Percentiles rank a stretch among this genome's conserved stretches.
phyloP scores from a whole-genome alignment of 768 basidiomycete species.

The Termitomyces sp. region DNA sequence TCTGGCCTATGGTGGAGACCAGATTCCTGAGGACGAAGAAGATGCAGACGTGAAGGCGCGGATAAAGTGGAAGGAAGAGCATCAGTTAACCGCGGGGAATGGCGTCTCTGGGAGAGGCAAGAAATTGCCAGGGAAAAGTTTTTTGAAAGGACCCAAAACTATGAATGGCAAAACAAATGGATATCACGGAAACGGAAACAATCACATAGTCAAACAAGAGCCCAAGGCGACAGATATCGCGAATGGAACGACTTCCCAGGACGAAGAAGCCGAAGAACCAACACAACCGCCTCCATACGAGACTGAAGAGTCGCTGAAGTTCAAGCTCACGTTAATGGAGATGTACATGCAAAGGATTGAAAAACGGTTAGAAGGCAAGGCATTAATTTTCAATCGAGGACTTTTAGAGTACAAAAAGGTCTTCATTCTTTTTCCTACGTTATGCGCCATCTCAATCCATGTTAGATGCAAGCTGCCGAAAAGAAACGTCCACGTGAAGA shows the following conservation, averaged over 20 bases:
- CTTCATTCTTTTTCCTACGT: conserved; percentile 12
- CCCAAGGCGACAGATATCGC: conserved; percentile 41
- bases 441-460: not conserved
- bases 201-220: conserved; percentile 29
- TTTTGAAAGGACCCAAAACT: conserved; percentile 28
- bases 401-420: conserved; percentile 95
- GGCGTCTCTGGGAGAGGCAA: conserved; percentile 18
- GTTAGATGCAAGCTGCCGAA: conserved; percentile 83
- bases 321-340: conserved; percentile 86
- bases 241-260: conserved; percentile 39
- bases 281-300: conserved; percentile 76
- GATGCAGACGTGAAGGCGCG: conserved; percentile 67
- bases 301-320: conserved; percentile 72
- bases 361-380: conserved; percentile 79
- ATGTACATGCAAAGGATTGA: conserved; percentile 89
- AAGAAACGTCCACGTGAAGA: conserved; percentile 91
- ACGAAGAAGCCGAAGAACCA: conserved; percentile 58
- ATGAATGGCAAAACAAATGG: conserved; percentile 42
- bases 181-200: conserved; percentile 36
- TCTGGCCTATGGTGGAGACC: conserved; percentile 76
- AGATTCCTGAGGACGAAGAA: conserved; percentile 71
- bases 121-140: conserved; percentile 31
- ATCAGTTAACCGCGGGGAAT: conserved; percentile 21
- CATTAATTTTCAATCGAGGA: conserved; percentile 86
- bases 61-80: conserved; percentile 44